These are phyloP conservation scores for Collybia sordida DNA, from an alignment of 768 basidiomycete species.

Conservation along the genomic window DNA sequence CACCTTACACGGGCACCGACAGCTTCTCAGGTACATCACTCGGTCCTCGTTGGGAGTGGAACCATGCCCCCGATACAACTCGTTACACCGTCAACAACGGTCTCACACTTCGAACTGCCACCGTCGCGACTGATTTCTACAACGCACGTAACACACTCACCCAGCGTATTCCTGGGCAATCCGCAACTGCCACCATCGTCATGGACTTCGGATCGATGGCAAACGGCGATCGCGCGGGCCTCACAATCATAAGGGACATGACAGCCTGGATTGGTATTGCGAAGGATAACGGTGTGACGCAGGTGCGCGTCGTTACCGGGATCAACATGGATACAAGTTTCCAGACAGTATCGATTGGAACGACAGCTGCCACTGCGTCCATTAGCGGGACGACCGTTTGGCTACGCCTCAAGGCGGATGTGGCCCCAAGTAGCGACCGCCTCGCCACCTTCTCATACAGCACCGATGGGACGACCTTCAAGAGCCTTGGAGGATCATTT, in stretches of 20 bases:
- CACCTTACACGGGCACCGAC: constrained; percentile 9
- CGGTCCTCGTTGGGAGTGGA: constrained; percentile 18
- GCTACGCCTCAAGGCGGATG: constrained; percentile 11
- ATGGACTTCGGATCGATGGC: constrained; percentile 11
- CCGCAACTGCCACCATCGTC: constrained; percentile 14
- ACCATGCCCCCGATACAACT: constrained; percentile 17
- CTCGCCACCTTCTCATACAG: constrained; percentile 15
- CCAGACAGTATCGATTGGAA: constrained; percentile 7
- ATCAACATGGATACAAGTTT: constrained; percentile 15
- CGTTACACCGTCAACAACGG: constrained; percentile 15
- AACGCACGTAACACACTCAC: constrained; percentile 19
- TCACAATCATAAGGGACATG: constrained; percentile 15
- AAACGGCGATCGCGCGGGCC: constrained; percentile 17
- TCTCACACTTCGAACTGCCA: constrained; percentile 15
- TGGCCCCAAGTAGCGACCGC: constrained; percentile 6
- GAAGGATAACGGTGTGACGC: constrained; percentile 5
- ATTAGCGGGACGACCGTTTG: constrained; percentile 7
- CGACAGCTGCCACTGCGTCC: constrained; percentile 8
- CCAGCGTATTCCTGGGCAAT: constrained; percentile 14
- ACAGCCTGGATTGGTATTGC: constrained; percentile 15
- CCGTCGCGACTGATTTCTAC: constrained; percentile 15
- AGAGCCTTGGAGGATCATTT: constrained; percentile 9
- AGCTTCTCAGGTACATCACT: constrained; percentile 11
- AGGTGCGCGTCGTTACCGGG: constrained; percentile 12
- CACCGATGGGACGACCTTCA: constrained; percentile 13